A percentile compares a stretch with the other conserved stretches of the same genome.
Conservation (phyloP, 2,329 filamentous ascomycete species). For the Thielaviopsis populi region DNA sequence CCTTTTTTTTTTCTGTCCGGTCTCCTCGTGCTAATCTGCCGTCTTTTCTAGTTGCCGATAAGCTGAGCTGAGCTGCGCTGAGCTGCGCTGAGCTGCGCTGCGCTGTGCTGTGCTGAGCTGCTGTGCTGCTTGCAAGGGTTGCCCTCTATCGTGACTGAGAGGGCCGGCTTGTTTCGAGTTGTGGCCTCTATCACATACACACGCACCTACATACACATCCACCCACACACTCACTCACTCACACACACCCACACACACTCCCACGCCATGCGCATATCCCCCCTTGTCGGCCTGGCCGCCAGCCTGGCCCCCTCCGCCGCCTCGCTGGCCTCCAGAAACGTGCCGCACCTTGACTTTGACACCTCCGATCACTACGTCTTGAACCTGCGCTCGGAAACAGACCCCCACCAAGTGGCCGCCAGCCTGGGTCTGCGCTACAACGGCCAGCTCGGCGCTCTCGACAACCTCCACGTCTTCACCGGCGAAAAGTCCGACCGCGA, state of each 20-base stretch:
- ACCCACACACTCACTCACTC: not conserved
- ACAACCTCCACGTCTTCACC: constrained; percentile 74
- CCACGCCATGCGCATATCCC: constrained; percentile 34
- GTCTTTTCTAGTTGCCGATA: not conserved
- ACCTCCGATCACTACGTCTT: constrained; percentile 86
- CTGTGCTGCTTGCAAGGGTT: not conserved
- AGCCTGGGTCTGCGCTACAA: constrained; percentile 66
- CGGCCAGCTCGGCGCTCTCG: constrained; percentile 62
- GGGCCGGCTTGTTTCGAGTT: not conserved
- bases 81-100: not conserved
- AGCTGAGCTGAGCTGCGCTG: not conserved
- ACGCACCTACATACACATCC: too few relatives aligned
- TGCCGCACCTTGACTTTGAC: constrained; percentile 43
- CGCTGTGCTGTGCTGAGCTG: not conserved
- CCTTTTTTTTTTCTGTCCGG: too few relatives aligned
- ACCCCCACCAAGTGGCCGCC: constrained; percentile 54
- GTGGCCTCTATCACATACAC: not conserved
- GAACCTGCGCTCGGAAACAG: constrained; percentile 52
- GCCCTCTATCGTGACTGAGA: not conserved
- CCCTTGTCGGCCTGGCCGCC: constrained; percentile 39
- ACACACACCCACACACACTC: not conserved
- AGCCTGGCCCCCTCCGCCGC: constrained; percentile 36
- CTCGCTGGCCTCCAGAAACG: constrained; percentile 31
- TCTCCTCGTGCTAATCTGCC: too few relatives aligned
- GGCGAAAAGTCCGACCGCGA: constrained; percentile 48